These are phyloP conservation scores for Fusarium caatingaense DNA, from an alignment of 2,329 filamentous ascomycete species.

Conservation along the genomic window DNA sequence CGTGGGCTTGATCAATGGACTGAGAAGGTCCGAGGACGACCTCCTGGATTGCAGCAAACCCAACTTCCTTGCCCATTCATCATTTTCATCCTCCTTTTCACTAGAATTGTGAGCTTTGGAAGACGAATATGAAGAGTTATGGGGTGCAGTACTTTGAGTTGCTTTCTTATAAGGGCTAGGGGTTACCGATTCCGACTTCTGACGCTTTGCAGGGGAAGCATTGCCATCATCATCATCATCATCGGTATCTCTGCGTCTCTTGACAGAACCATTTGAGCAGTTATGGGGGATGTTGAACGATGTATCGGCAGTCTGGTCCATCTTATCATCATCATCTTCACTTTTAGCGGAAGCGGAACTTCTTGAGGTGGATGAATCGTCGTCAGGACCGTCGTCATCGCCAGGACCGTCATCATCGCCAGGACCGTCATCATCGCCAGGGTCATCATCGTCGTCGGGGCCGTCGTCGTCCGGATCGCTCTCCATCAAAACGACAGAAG, in stretches of 20 bases:
- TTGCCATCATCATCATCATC: slow-evolving; percentile 16
- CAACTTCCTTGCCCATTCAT: not conserved
- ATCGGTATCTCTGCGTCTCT: slow-evolving; percentile 9
- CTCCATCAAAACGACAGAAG: not conserved
- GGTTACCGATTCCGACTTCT: not conserved
- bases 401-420: too few relatives aligned
- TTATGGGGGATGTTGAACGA: not conserved
- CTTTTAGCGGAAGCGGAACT: not conserved
- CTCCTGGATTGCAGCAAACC: not conserved
- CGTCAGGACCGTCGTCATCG: not conserved
- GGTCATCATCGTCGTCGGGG: not conserved
- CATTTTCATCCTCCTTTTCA: not conserved
- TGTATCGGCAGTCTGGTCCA: not conserved
- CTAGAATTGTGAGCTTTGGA: not conserved
- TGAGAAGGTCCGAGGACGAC: not conserved
- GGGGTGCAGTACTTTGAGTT: not conserved
- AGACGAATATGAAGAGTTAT: not conserved
- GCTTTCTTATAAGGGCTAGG: not conserved
- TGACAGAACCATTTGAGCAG: not conserved
- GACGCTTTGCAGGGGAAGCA: slow-evolving; percentile 6
- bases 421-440: too few relatives aligned
- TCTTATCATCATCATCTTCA: not conserved
- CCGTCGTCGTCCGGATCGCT: not conserved
- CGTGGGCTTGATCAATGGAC: slow-evolving; percentile 2
- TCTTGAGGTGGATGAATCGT: not conserved